phyloP scores from a whole-genome alignment of 768 basidiomycete species.

The Hypholoma sublateritium region DNA sequence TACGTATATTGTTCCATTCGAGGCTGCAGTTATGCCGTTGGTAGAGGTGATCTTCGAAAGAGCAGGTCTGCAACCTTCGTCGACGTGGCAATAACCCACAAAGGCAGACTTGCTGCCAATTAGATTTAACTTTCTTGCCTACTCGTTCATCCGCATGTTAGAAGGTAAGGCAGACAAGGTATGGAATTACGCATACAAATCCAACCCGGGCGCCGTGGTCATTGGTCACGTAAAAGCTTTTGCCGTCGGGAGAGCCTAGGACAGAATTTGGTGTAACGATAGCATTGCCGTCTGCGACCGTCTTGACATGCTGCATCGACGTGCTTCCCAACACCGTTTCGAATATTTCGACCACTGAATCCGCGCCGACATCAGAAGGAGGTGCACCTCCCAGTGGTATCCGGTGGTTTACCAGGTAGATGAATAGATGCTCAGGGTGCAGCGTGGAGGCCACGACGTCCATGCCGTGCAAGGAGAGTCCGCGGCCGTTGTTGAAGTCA shows the following conservation, averaged over 20 bases:
- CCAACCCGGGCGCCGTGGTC: conserved; percentile 57
- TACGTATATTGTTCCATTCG: conserved; percentile 68
- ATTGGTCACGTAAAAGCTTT: conserved; percentile 70
- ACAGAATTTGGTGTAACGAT: conserved; percentile 72
- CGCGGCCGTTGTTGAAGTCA: conserved; percentile 37
- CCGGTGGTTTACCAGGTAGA: conserved; percentile 79
- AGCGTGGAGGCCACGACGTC: conserved; percentile 58
- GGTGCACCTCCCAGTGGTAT: conserved; percentile 39
- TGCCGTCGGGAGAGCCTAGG: conserved; percentile 60
- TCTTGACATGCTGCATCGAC: conserved; percentile 52
- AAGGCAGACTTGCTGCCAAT: conserved; percentile 40
- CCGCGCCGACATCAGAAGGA: conserved; percentile 52
- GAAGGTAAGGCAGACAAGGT: not conserved
- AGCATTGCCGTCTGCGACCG: conserved; percentile 49
- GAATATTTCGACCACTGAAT: conserved; percentile 73
- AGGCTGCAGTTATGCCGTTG: conserved; percentile 62
- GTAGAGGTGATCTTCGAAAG: conserved; percentile 43
- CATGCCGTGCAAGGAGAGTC: conserved; percentile 63
- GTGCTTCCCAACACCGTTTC: conserved; percentile 45
- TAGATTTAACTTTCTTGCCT: conserved; percentile 7
- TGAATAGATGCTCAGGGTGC: conserved; percentile 49
- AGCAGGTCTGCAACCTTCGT: conserved; percentile 62
- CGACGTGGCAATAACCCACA: conserved; percentile 65
- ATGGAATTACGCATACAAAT: conserved; percentile 37
- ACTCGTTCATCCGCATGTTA: not conserved